phyloP scores from a whole-genome alignment of 306 rosid species.

The Argentina anserina region DNA sequence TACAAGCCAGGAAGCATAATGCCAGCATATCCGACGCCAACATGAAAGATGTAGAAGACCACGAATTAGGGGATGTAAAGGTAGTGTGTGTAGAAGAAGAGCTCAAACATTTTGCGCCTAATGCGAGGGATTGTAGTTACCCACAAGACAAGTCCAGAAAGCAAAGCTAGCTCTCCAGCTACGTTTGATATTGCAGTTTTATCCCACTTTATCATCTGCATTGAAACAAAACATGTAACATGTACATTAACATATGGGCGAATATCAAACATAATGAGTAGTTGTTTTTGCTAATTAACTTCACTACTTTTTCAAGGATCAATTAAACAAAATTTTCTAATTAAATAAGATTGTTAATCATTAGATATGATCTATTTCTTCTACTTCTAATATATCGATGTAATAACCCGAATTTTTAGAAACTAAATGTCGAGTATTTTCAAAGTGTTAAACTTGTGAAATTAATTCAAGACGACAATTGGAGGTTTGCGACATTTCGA shows the following conservation, averaged over 20 bases:
- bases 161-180: constrained; percentile 67
- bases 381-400: too few relatives aligned
- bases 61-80: constrained; percentile 65
- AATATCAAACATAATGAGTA: too few relatives aligned
- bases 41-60: constrained; percentile 68
- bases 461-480: too few relatives aligned
- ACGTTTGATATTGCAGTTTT: constrained; percentile 44
- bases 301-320: too few relatives aligned
- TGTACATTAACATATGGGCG: background rate
- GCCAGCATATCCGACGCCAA: constrained; percentile 43
- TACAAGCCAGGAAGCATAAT: constrained; percentile 70
- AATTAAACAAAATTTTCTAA: too few relatives aligned
- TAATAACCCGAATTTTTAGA: too few relatives aligned
- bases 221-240: background rate
- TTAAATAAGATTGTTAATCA: too few relatives aligned
- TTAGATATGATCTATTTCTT: too few relatives aligned
- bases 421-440: too few relatives aligned
- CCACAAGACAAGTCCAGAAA: constrained; percentile 61
- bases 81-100: constrained; percentile 70
- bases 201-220: constrained; percentile 62
- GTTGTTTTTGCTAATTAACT: too few relatives aligned
- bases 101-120: constrained; percentile 59
- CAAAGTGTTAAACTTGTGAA: too few relatives aligned
- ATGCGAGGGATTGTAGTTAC: constrained; percentile 50
- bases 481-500: too few relatives aligned